phyloP scores from a whole-genome alignment of 163 green algal species.

The Trebouxiophyceae sp. region DNA sequence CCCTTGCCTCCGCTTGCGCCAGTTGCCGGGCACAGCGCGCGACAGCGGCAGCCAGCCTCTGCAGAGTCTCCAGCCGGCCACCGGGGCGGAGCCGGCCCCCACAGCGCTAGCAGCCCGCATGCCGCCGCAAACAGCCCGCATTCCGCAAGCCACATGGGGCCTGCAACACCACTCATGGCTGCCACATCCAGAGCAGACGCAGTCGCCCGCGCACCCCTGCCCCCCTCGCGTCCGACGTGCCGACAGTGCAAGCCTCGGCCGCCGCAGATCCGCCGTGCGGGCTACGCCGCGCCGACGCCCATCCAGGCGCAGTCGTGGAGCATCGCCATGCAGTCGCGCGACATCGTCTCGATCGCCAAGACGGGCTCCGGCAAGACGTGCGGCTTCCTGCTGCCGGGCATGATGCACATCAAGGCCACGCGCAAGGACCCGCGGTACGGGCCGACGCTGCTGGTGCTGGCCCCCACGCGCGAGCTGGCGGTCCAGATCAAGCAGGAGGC shows the following conservation, averaged over 20 bases:
- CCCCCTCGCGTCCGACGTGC: not conserved
- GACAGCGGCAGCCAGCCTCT: too few species aligned
- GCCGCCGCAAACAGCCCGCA: not conserved
- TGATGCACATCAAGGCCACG: constrained; percentile 92
- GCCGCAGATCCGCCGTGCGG: constrained; percentile 55
- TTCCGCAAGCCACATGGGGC: not conserved
- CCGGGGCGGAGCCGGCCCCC: too few species aligned
- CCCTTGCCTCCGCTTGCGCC: too few species aligned
- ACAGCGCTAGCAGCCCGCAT: not conserved
- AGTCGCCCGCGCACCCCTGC: too few species aligned
- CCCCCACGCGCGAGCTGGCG: constrained; percentile 90
- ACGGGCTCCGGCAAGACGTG: constrained; percentile 95
- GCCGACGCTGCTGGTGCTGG: constrained; percentile 85
- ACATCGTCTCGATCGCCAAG: constrained; percentile 94
- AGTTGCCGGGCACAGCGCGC: too few species aligned
- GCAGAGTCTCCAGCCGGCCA: too few species aligned
- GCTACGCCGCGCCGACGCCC: constrained; percentile 79
- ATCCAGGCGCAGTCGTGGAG: constrained; percentile 97
- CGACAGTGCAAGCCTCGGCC: not conserved
- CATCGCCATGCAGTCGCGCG: constrained; percentile 85
- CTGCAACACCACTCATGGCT: not conserved
- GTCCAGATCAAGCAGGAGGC: constrained; percentile 96
- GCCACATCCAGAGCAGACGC: not conserved
- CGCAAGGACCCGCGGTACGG: constrained; percentile 52
- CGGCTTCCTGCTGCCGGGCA: constrained; percentile 88